Evolutionary conservation across 495 filamentous ascomycete genomes (phyloP), one percentile per base, ranked within the genome.

Genomic region (Xeromyces bisporus): DNA sequence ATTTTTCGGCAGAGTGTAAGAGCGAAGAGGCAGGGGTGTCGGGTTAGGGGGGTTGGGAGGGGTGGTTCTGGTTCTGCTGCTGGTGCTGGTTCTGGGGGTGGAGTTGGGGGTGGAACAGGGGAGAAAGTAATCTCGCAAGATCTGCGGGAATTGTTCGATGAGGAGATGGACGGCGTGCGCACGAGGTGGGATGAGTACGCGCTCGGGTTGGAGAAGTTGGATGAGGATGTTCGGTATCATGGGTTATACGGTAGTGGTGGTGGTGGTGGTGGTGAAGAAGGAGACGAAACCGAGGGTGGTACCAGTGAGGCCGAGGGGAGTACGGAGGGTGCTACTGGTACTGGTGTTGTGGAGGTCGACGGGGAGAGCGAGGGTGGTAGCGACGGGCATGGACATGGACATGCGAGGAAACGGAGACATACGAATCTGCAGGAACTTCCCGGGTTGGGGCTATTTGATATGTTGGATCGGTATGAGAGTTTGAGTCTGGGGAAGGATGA

Each of bases 391-490:
- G n/a, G n/a, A n/a, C n/a, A n/a, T n/a, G n/a, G n/a, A n/a, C n/a
- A n/a, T n/a, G n/a, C n/a, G n/a, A n/a, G n/a, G n/a, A n/a, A n/a
- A n/a, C n/a, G n/a, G n/a, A 4, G 20, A 5, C 4, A 4, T 6
- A 34, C 31, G 11, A 47, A 29, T 21, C 39, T 48, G 16, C 47
- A 48, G 28, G 39, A 41, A 23, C 48, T 41, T 24, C 45, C 47
- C 8, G 46, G 50, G 2, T 27, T 45, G 14, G 40, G 42, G 5
- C 36, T 64, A 2, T 55, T 44, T 9, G 54, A 57, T 12, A 64
- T 64, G 59, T 42, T 64, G 5, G 55, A 55, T 41, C 47, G 46
- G 1, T 64, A 60, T 37, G 58, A 62, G 29, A 56, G 46, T 36
- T 38, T 62, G 29, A 60, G 55, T 32, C 26, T 60, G 23, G 58